Conservation (phyloP, 305 asterid genomes). For the Rubia balearica region DNA sequence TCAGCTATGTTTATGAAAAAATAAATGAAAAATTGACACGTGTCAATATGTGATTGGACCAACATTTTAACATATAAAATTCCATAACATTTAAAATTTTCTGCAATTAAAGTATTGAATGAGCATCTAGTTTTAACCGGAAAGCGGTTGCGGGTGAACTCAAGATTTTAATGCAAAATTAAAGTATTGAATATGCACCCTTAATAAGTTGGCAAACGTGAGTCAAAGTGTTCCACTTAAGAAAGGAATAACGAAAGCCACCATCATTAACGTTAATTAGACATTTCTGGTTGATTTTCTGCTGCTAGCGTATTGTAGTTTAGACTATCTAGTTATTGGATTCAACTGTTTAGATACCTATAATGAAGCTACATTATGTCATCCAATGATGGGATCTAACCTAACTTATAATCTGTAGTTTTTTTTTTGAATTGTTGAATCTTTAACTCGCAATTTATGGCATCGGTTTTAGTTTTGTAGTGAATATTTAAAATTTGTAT, state of each 20-base stretch:
- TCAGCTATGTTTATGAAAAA: too few species aligned
- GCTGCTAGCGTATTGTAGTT: not conserved
- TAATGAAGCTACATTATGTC: constrained; percentile 6
- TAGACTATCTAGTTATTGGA: not conserved
- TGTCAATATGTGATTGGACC: too few species aligned
- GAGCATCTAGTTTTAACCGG: too few species aligned
- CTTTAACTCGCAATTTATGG: too few species aligned
- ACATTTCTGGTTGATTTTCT: not conserved
- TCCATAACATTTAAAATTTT: too few species aligned
- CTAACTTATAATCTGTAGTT: constrained; percentile 5
- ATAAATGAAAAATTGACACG: too few species aligned
- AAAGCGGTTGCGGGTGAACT: too few species aligned
- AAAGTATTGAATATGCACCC: too few species aligned
- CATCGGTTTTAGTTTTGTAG: too few species aligned
- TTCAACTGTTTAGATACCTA: not conserved
- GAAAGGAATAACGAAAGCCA: not conserved
- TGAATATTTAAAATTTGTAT: too few species aligned
- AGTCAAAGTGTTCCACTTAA: constrained; percentile 12
- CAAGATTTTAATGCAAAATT: too few species aligned
- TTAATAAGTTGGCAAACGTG: constrained; percentile 10
- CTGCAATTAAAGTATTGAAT: not conserved
- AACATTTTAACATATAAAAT: not conserved
- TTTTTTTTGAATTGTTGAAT: too few species aligned
- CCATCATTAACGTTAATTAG: constrained; percentile 10
- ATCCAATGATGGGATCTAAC: constrained; percentile 15